Evolutionary conservation across 2,329 filamentous ascomycete species (phyloP).

Genomic region (Epichloe gansuensis): DNA sequence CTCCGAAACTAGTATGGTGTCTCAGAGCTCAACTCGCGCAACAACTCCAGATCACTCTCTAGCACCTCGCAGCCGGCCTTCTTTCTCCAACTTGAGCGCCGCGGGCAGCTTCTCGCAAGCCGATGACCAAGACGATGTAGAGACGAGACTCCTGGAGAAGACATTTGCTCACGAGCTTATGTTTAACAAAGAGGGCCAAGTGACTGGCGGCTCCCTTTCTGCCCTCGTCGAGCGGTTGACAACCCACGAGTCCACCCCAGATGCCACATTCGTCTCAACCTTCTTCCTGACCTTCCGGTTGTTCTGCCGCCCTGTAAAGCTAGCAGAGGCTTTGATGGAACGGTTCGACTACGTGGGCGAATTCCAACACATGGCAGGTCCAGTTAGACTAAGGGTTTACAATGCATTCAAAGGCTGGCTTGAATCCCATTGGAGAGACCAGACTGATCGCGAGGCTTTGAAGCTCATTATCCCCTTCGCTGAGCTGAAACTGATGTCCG

Average conservation of each 20-base stretch:
- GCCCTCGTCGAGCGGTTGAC: constrained; percentile 92
- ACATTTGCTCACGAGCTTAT: constrained; percentile 86
- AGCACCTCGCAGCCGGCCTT: constrained; percentile 44
- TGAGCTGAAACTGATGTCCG: constrained; percentile 50
- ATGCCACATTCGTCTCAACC: constrained; percentile 80
- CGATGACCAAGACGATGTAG: constrained; percentile 68
- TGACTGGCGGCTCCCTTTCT: constrained; percentile 82
- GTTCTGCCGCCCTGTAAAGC: constrained; percentile 68
- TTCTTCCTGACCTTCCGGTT: constrained; percentile 95
- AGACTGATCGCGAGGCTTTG: constrained; percentile 66
- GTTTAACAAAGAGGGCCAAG: constrained; percentile 85
- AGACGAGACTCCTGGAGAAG: constrained; percentile 76
- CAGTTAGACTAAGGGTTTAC: constrained; percentile 82
- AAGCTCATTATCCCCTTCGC: constrained; percentile 70
- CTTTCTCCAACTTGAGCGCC: constrained; percentile 55
- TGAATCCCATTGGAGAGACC: constrained; percentile 85
- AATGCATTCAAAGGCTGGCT: constrained; percentile 97
- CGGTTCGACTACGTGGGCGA: constrained; percentile 87
- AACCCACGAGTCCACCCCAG: constrained; percentile 82
- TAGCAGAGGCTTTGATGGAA: constrained; percentile 74
- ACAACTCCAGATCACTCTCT: constrained; percentile 64
- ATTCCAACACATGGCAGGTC: constrained; percentile 56
- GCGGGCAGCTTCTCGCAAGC: constrained; percentile 51
- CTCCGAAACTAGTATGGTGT: constrained; percentile 68
- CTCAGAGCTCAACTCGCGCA: constrained; percentile 72